Conservation (phyloP, 129 eudicot genomes). For the Centella asiatica region DNA sequence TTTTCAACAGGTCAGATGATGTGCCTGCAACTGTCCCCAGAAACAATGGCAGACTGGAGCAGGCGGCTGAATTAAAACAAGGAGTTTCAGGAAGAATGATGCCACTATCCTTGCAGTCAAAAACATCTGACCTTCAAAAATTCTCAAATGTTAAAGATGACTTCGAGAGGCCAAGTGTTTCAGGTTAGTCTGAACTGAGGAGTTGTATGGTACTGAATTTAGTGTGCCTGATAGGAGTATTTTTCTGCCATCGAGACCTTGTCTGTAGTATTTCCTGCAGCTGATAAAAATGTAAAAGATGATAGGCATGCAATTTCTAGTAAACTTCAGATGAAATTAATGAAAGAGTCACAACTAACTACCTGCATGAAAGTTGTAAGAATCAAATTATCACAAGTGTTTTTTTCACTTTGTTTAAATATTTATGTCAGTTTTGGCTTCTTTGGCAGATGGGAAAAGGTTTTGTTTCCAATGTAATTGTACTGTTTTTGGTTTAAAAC, state of each 20-base stretch:
- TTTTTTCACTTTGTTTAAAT: too few species aligned
- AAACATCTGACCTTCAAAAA: slow-evolving; percentile 42
- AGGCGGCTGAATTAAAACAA: slow-evolving; percentile 56
- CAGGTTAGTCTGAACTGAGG: slow-evolving; percentile 41
- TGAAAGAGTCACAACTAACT: slow-evolving; percentile 30
- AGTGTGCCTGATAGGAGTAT: slow-evolving; percentile 35
- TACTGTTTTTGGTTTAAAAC: too few species aligned
- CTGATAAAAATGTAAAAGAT: slow-evolving; percentile 43
- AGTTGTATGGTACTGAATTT: slow-evolving; percentile 22
- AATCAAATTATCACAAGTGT: slow-evolving; percentile 4
- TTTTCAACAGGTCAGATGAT: slow-evolving; percentile 51
- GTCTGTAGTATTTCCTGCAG: slow-evolving; percentile 25
- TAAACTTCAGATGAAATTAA: slow-evolving; percentile 32
- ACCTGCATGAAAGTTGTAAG: slow-evolving; percentile 53
- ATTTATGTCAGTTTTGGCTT: too few species aligned
- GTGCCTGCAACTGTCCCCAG: slow-evolving; percentile 76
- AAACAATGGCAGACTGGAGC: slow-evolving; percentile 42
- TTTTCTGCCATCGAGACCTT: slow-evolving; percentile 29
- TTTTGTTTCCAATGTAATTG: too few species aligned
- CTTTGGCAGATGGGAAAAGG: too few species aligned
- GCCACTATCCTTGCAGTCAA: slow-evolving; percentile 42
- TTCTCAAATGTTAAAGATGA: slow-evolving; percentile 43
- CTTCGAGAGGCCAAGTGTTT: slow-evolving; percentile 33
- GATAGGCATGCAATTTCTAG: slow-evolving; percentile 33
- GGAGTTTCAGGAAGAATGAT: slow-evolving; percentile 47